These are phyloP conservation scores for Heliosperma pusillum DNA, from an alignment of 148 eudicot species.

Conservation along the genomic window DNA sequence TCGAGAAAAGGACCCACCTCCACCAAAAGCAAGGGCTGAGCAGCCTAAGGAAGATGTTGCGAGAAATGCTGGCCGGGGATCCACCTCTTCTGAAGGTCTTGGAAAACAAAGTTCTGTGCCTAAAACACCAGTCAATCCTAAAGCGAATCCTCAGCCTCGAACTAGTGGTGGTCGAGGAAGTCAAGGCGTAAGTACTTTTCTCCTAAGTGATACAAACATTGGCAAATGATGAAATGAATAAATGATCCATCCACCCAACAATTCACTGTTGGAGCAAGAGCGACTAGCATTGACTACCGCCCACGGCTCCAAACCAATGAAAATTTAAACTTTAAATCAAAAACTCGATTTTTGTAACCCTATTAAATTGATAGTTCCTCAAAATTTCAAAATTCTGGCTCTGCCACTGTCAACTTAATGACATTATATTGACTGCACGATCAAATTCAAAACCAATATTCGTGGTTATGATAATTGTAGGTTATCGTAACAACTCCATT, in stretches of 20 bases:
- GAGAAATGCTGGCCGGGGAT: background rate
- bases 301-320: too few relatives aligned
- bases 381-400: too few relatives aligned
- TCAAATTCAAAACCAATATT: too few relatives aligned
- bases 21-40: background rate
- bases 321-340: too few relatives aligned
- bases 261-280: background rate
- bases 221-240: background rate
- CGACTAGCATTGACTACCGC: too few relatives aligned
- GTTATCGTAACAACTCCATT: too few relatives aligned
- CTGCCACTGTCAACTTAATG: too few relatives aligned
- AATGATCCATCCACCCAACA: background rate
- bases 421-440: too few relatives aligned
- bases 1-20: constrained; percentile 14
- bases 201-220: background rate
- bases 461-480: too few relatives aligned
- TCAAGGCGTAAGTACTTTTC: constrained; percentile 46
- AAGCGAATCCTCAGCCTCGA: constrained; percentile 30
- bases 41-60: constrained; percentile 11
- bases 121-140: constrained; percentile 23
- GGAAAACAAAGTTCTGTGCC: constrained; percentile 30
- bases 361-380: too few relatives aligned
- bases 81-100: constrained; percentile 23
- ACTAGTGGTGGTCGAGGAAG: constrained; percentile 26
- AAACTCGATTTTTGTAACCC: too few relatives aligned